Evolutionary conservation across 805 yeast genomes (phyloP), one percentile per base, ranked within the genome.

Genomic region (Wickerhamiella sorbophila): DNA sequence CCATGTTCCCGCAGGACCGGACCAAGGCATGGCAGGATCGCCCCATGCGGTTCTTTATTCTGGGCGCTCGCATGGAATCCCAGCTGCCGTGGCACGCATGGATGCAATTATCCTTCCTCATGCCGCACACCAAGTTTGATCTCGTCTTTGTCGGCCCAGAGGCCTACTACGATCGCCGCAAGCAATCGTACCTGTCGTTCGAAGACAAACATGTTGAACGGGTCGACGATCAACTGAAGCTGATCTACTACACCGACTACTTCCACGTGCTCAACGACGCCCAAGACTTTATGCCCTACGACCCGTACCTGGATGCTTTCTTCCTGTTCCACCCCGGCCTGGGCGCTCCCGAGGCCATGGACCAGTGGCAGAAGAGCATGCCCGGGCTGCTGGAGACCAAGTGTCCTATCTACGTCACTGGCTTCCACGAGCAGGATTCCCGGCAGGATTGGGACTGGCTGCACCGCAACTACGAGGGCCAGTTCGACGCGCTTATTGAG

Each of bases 321-420:
- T 86, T 85, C 72, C 69, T 83, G 41, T 91, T 88, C 80, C 97
- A 88, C 60, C 97, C 98, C 3, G 95, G 95, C 33, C 74, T 86
- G 56, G 78, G 84, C 16, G 80, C 91, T 5, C 81, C 83, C 12
- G 94, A 84, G 54, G 68, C 78, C 18, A 70, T 73, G 58, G 78
- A 79, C 45, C 73, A 75, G 55, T 88, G 97, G 96, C 73, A 73
- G 48, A 79, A 83, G 59, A 70, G 94, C 0, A 65, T 91, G 51
- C 85, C 85, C 41, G 95, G 88, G 3, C 66, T 91, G 49, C 66
- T 91, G 48, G 97, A 91, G 49, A 79, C 95, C 38, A 91, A 91
- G 62, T 91, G 98, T 66, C 83, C 94, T 1, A 68, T 91, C 20
- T 86, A 79, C 60, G 78, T 85, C 33, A 87, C 96, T 1, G 95